Base-by-base conservation (phyloP, 306 rosid species). In the Glycine latifolia region DNA sequence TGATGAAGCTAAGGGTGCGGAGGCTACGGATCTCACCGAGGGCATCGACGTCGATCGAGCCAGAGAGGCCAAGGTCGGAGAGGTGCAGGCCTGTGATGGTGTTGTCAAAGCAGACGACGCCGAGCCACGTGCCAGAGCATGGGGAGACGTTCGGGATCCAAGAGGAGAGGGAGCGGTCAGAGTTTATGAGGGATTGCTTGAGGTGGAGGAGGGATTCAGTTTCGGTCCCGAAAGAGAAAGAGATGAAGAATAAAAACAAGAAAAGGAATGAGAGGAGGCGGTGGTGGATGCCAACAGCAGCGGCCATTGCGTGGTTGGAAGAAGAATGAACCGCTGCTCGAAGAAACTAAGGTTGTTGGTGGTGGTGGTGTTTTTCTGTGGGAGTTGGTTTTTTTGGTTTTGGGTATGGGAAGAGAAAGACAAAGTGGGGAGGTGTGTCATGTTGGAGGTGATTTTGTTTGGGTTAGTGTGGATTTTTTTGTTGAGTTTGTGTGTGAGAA, bases 91-190 rank as follows among this genome's bases (percentile, higher is more conserved):
- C 91, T 12, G 84, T 82, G 69, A 93, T 69, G 48, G 72, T 20
- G 43, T 87, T 87, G 3, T 67, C 16, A 76, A 49, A 48, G 53
- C 99, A 95, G 4, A 84, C 17, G 4, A 95, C 86, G 0, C 98
- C 99, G 0, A 12, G 3, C 98, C 99, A 95, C 0, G 46, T 79
- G 12, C 88, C 87, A 0, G 73, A 16, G 67, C 98, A 95, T 0
- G 96, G 97, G n/a, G 88, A 80, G 0, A 90, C 78, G 7, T 82
- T 77, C 0, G 88, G 84, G 20, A 47, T 47, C 99, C 97, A 95
- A 0, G 92, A 83, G 7, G 71, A 3, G n/a, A 95, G 61, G 11
- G 82, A 47, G 4, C 5, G 2, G 6, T 71, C 73, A 0, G 85
- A n/a, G 14, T 84, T 78, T 49, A 81, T 56, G 78, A 95, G 55